Evolutionary conservation across 2,329 filamentous ascomycete species (phyloP), one percentile per base, ranked within the genome.

Genomic region (Leptographium galeiforme): DNA sequence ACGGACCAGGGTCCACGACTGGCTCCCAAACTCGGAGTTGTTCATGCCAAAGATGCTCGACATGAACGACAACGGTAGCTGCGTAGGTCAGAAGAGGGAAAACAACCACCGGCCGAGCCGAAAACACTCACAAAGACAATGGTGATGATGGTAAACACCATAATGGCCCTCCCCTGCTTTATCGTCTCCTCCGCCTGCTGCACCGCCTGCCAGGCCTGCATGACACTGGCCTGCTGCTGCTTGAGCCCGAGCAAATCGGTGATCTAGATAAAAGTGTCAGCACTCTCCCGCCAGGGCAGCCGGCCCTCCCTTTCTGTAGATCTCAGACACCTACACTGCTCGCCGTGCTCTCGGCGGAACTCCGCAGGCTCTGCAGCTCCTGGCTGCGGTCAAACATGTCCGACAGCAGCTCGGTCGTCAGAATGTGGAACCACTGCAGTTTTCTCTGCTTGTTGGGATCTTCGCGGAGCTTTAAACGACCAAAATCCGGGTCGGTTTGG

Each of bases 61-160:
- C 51, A 70, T 63, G 58, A 70, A 71, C 0, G 66, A 66, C 6
- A 71, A 58, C 1, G 69, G 68, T 1, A 70, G 58, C 68, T 66
- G 34, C 5, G 3, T 0, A 2, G 10, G 30, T 40, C n/a, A 46
- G n/a, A 10, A n/a, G 12, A 34, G 1, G 4, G 2, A 5, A 11
- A 16, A 12, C 4, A 7, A 25, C 30, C 14, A 1, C 4, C 6
- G 2, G 32, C 13, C 10, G 7, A 8, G 7, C 4, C 6, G 7
- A 30, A 8, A 32, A 48, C 0, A 57, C 69, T 60, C 57, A 72
- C 70, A 52, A 75, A 74, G 32, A 73, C 58, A 43, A 74, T 72
- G 0, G 72, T 74, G 1, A 73, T 68, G 2, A 73, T 57, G 0
- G 72, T 74, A 53, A 75, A 74, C 2, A 70, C 61, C 66, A 75